phyloP scores from a whole-genome alignment of 176 grass and related monocot species.

The Melocanna baccifera region DNA sequence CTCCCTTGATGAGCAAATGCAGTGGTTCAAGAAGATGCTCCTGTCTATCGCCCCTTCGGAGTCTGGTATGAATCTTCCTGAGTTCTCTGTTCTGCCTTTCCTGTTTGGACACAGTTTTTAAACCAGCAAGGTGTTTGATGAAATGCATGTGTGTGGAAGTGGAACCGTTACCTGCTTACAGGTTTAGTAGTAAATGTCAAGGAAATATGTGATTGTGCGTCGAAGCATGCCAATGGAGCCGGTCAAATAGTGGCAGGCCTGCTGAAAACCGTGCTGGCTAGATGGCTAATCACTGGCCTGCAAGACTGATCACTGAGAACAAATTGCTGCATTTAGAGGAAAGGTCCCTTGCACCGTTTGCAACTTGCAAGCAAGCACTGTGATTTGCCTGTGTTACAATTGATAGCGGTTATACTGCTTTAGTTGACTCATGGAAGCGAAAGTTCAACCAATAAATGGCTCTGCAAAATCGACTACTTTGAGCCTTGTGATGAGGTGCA shows the following conservation, averaged over 20 bases:
- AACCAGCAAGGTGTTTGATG: not conserved
- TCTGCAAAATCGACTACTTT: not conserved
- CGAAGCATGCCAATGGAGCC: not conserved
- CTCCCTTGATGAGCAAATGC: constrained; percentile 65
- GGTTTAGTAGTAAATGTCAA: not conserved
- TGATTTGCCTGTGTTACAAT: not conserved
- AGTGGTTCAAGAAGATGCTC: constrained; percentile 84
- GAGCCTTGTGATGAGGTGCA: not conserved
- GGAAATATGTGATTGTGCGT: constrained; percentile 10
- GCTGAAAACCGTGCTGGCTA: not conserved
- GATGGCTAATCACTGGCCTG: not conserved
- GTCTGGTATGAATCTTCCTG: constrained; percentile 18
- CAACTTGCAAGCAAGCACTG: not conserved
- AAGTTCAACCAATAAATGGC: constrained; percentile 13
- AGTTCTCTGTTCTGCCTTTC: not conserved
- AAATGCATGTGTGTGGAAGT: not conserved
- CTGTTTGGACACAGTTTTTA: not conserved
- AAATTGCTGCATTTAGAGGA: constrained; percentile 16
- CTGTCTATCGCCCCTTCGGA: constrained; percentile 31
- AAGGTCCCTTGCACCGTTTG: not conserved
- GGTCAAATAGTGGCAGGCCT: constrained; percentile 13
- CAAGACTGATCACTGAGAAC: not conserved
- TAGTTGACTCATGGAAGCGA: not conserved
- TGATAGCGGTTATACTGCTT: not conserved
- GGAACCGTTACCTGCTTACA: not conserved